Conservation (phyloP, 176 grass and related monocot species). For the Zea luxurians region DNA sequence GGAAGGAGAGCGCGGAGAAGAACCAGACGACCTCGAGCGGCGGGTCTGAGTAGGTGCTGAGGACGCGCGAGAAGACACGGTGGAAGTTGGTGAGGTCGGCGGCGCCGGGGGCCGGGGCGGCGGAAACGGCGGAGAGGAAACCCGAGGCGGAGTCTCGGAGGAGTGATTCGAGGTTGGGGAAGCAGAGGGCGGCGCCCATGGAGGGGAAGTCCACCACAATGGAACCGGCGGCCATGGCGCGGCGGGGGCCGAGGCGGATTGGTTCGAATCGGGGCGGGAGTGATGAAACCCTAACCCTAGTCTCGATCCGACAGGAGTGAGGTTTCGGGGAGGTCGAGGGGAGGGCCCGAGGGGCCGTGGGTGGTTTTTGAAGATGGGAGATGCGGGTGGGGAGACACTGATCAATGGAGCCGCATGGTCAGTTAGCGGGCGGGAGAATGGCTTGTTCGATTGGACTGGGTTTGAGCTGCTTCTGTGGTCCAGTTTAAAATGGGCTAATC, state of each 20-base stretch:
- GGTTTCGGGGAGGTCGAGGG: slow-evolving; percentile 49
- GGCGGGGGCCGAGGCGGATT: slow-evolving; percentile 25
- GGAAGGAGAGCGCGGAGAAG: slow-evolving; percentile 83
- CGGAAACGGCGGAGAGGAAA: slow-evolving; percentile 72
- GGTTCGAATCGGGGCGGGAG: slow-evolving; percentile 36
- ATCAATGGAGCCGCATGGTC: background rate
- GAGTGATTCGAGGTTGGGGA: slow-evolving; percentile 68
- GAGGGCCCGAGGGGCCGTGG: slow-evolving; percentile 17
- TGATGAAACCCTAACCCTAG: slow-evolving; percentile 60
- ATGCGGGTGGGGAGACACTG: slow-evolving; percentile 16
- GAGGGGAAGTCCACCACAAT: slow-evolving; percentile 59
- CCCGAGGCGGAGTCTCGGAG: slow-evolving; percentile 77
- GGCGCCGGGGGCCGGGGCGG: slow-evolving; percentile 56
- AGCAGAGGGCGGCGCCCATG: slow-evolving; percentile 48
- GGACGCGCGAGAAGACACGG: slow-evolving; percentile 73
- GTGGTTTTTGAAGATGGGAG: slow-evolving; percentile 43
- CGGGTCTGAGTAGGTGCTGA: slow-evolving; percentile 67
- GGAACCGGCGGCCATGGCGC: slow-evolving; percentile 62
- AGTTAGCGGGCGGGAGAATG: background rate
- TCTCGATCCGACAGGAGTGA: slow-evolving; percentile 33
- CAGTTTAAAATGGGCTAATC: background rate
- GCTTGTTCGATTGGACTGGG: background rate
- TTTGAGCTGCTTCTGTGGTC: background rate
- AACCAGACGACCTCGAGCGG: slow-evolving; percentile 91
- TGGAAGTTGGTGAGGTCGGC: slow-evolving; percentile 82